Conservation (phyloP, 345 rosid species). For the Atalantia buxifolia region DNA sequence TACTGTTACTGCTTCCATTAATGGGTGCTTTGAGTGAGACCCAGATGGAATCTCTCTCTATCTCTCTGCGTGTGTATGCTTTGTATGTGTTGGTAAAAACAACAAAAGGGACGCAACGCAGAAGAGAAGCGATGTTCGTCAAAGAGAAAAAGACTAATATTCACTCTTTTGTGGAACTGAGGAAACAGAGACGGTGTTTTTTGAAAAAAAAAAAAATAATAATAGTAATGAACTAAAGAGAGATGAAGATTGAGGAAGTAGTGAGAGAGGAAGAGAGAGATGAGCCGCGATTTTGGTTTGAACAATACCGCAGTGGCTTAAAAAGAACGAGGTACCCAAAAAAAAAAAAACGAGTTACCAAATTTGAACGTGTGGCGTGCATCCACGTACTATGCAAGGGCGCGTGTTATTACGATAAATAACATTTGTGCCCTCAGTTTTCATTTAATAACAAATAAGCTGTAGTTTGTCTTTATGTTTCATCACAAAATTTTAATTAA, state of each 20-base stretch:
- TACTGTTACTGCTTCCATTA: conserved; percentile 38
- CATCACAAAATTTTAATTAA: no score
- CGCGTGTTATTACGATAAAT: not conserved
- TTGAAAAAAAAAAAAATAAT: no score
- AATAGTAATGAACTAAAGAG: not conserved
- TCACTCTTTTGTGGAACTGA: not conserved
- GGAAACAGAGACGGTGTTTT: not conserved
- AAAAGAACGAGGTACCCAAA: not conserved
- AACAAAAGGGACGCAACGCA: not conserved
- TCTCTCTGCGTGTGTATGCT: not conserved
- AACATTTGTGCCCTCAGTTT: not conserved
- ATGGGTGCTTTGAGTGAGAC: conserved; percentile 8
- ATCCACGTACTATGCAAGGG: not conserved
- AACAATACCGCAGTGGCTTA: conserved; percentile 4
- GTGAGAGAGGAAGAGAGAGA: not conserved
- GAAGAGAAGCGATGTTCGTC: conserved; percentile 1
- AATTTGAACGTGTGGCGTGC: conserved; percentile 7
- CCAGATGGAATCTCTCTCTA: conserved; percentile 12
- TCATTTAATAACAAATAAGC: not conserved
- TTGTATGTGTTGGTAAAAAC: not conserved
- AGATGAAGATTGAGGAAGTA: no score
- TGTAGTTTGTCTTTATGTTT: not conserved
- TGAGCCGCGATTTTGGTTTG: conserved; percentile 22
- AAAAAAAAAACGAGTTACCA: no score
- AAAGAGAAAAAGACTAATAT: not conserved